Conservation (phyloP, 495 filamentous ascomycete genomes). For the Articulospora tetracladia region DNA sequence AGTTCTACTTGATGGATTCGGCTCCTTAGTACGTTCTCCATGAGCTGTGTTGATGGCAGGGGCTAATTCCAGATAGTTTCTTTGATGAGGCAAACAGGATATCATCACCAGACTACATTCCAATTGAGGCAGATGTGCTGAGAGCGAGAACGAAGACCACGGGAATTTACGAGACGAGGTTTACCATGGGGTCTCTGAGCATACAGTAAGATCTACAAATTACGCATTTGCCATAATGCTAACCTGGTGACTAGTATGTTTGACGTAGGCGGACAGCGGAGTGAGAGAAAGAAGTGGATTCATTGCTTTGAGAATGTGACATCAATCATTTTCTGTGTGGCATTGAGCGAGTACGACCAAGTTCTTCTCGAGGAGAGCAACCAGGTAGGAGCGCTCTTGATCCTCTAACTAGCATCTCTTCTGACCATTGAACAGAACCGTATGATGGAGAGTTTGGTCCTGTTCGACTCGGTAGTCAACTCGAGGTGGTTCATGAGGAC, state of each 20-base stretch:
- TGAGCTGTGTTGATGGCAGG: not conserved
- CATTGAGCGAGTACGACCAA: constrained; percentile 97
- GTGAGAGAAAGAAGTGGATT: constrained; percentile 99
- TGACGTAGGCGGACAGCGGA: constrained; percentile 94
- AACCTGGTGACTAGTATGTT: constrained; percentile 62
- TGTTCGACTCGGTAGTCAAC: constrained; percentile 99
- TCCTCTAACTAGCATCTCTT: constrained; percentile 17
- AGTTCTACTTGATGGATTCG: constrained; percentile 99
- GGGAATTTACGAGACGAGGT: constrained; percentile 97
- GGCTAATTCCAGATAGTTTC: constrained; percentile 58
- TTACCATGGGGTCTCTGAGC: constrained; percentile 95
- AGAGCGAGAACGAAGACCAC: constrained; percentile 98
- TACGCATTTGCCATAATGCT: not conserved
- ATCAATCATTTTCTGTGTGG: constrained; percentile 99
- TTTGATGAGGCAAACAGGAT: constrained; percentile 91
- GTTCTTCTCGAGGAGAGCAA: constrained; percentile 94
- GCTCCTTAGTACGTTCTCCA: constrained; percentile 83
- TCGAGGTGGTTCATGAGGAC: constrained; percentile 99
- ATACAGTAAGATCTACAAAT: constrained; percentile 73
- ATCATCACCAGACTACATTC: constrained; percentile 78
- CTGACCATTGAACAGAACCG: constrained; percentile 64
- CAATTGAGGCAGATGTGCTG: constrained; percentile 87
- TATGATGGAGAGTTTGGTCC: constrained; percentile 95
- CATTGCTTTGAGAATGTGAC: constrained; percentile 99
- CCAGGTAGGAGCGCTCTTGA: constrained; percentile 57